Base-by-base conservation (phyloP, 108 stramenopile genomes). In the Tribonema minus region DNA sequence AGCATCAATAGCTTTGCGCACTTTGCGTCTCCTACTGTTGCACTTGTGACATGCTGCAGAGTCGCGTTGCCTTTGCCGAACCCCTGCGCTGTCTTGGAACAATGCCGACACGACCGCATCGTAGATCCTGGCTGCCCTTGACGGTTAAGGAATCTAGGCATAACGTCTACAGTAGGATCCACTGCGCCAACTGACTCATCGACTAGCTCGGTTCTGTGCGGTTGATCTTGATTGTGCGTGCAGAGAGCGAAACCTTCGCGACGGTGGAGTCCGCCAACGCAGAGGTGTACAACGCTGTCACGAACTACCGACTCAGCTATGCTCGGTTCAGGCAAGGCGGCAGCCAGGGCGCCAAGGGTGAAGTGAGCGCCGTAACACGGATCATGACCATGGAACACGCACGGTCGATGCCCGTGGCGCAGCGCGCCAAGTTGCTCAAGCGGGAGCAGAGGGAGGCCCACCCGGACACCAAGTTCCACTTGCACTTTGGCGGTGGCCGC, bases 401-500 rank as follows among this genome's bases (percentile, higher is more conserved):
- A 0, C 39, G 30, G 33, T 69, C 61, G 67, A 68, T 78, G 77
- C 77, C 77, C 30, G 77, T 78, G 67, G 77, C 40, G n/a, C 77
- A 79, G 64, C 67, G 77, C 30, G 58, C 77, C 32, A 70, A 70
- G 38, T 34, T 69, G 3, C 32, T 79, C 32, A 67, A 66, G 33
- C 9, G 20, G 46, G 20, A 9, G 9, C 15, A 9, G 9, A 20
- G 20, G 9, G 15, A 54, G 46, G 15, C 46, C 9, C 46, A 20
- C 46, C 46, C 77, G 7, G 15, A 68, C 2, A 79, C 77, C 1
- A 35, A 35, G 37, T 58, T 79, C 29, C 77, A 79, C 67, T 60
- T 79, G 29, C 77, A 79, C 68, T 79, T 79, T 41, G 77, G 77
- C 28, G 68, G 77, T 39, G 77, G 77, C n/a, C 39, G 77, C 1